Evolutionary conservation across 768 basidiomycete genomes (phyloP).

Genomic region (Clitopilus hobsonii): DNA sequence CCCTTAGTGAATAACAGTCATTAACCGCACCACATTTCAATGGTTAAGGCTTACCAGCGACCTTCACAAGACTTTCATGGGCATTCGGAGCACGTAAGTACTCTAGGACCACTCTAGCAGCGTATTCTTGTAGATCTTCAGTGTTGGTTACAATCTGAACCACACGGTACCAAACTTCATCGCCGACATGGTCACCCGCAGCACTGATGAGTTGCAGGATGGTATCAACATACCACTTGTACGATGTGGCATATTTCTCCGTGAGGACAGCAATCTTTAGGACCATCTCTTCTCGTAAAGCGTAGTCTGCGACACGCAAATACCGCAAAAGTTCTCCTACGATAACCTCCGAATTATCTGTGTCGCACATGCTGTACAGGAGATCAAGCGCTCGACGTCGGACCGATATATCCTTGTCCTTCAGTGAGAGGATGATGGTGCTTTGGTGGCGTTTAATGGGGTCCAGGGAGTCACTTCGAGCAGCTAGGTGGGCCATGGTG

Average conservation of each 20-base stretch:
- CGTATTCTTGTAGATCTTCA: conserved; percentile 95
- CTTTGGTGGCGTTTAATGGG: conserved; percentile 94
- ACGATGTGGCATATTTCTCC: conserved; percentile 97
- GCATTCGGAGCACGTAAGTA: conserved; percentile 81
- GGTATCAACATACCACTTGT: conserved; percentile 99
- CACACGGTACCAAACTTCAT: conserved; percentile 99
- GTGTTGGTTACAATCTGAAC: conserved; percentile 99
- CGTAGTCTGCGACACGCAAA: conserved; percentile 94
- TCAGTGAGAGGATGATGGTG: conserved; percentile 90
- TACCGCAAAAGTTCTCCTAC: conserved; percentile 94
- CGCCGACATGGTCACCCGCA: conserved; percentile 97
- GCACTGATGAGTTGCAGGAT: conserved; percentile 93
- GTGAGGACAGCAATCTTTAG: conserved; percentile 97
- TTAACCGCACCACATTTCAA: not conserved
- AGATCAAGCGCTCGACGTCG: conserved; percentile 91
- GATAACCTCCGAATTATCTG: conserved; percentile 93
- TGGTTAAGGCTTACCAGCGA: conserved; percentile 62
- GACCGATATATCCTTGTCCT: conserved; percentile 97
- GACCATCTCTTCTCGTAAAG: conserved; percentile 96
- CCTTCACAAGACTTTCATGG: conserved; percentile 93
- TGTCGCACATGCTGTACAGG: conserved; percentile 98
- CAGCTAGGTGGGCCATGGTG: conserved; percentile 97
- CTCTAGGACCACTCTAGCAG: conserved; percentile 87
- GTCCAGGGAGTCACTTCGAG: conserved; percentile 84
- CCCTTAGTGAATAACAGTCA: conserved; percentile 43